phyloP scores from a whole-genome alignment of 805 yeast genomes.

The Saturnispora sekii region DNA sequence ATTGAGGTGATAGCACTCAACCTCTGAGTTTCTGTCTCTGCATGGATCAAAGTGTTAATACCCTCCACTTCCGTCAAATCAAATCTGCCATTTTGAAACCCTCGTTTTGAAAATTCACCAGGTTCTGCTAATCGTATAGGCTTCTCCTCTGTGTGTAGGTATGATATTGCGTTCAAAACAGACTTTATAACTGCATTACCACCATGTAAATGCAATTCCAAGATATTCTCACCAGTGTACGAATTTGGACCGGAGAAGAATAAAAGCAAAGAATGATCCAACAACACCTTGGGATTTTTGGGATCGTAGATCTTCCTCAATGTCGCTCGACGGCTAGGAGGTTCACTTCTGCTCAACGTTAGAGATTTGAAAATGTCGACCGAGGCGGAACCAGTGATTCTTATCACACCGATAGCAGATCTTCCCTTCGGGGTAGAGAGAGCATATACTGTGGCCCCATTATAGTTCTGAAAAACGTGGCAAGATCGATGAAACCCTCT shows the following conservation, averaged over 20 bases:
- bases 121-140: conserved; percentile 76
- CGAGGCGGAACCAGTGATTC: conserved; percentile 70
- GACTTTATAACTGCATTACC: conserved; percentile 76
- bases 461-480: background rate
- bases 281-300: conserved; percentile 24
- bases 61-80: conserved; percentile 92
- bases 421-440: conserved; percentile 73
- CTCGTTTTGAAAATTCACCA: conserved; percentile 86
- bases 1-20: conserved; percentile 63
- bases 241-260: conserved; percentile 66
- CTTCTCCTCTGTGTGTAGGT: conserved; percentile 36
- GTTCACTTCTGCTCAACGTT: conserved; percentile 31
- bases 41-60: conserved; percentile 76
- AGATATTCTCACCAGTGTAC: conserved; percentile 85
- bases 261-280: conserved; percentile 72
- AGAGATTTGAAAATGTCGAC: conserved; percentile 34
- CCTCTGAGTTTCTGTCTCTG: conserved; percentile 88
- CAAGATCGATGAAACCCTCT: background rate
- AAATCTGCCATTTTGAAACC: conserved; percentile 72
- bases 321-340: conserved; percentile 45
- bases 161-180: conserved; percentile 52
- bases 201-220: conserved; percentile 91
- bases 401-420: conserved; percentile 79
- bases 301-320: conserved; percentile 42
- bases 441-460: conserved; percentile 74